These are phyloP conservation scores for Pichia sporocuriosa DNA, from an alignment of 805 yeast genomes.

Conservation along the genomic window DNA sequence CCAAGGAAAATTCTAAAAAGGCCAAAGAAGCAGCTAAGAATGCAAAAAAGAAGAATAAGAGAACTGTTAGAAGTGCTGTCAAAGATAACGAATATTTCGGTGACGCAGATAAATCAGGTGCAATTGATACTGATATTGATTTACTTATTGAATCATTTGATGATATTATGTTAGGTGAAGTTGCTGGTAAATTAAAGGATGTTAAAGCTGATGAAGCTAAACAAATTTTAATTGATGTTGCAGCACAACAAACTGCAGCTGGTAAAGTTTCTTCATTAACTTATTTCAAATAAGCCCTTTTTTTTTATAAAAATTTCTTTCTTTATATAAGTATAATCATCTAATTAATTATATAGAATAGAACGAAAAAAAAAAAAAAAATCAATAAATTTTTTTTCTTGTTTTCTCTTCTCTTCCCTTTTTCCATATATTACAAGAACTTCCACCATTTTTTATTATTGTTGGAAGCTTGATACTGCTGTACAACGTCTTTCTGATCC, in stretches of 20 bases:
- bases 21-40: constrained; percentile 95
- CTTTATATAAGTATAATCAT: not conserved
- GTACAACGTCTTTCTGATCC: constrained; percentile 16
- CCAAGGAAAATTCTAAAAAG: constrained; percentile 60
- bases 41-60: constrained; percentile 82
- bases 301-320: constrained; percentile 11
- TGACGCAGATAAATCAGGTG: constrained; percentile 58
- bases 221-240: constrained; percentile 48
- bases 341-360: too few relatives aligned
- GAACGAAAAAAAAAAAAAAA: too few relatives aligned
- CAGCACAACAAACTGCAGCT: constrained; percentile 44
- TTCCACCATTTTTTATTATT: constrained; percentile 6
- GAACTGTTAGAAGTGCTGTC: constrained; percentile 60
- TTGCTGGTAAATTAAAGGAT: constrained; percentile 60
- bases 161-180: constrained; percentile 69
- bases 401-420: too few relatives aligned
- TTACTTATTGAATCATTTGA: constrained; percentile 71
- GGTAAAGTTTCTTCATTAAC: constrained; percentile 40
- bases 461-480: not conserved
- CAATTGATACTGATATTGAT: constrained; percentile 74
- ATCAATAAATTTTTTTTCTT: too few relatives aligned
- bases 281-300: constrained; percentile 7
- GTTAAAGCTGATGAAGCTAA: constrained; percentile 53
- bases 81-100: constrained; percentile 85
- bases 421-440: constrained; percentile 10